phyloP scores from a whole-genome alignment of 495 filamentous ascomycete species.

The Saxispiralis lemnorum region DNA sequence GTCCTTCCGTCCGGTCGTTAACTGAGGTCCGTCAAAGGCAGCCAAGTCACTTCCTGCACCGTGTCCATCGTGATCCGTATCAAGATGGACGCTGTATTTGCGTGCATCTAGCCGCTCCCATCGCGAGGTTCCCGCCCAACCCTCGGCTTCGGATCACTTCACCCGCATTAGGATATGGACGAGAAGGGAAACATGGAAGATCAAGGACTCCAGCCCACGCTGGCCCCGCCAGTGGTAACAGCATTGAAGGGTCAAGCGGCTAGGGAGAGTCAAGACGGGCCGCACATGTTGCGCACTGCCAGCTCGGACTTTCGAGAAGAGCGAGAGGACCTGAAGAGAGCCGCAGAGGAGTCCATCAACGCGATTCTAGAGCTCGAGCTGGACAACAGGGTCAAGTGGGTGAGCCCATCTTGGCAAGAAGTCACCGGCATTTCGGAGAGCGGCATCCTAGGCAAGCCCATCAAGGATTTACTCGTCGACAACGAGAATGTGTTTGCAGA shows the following conservation, averaged over 20 bases:
- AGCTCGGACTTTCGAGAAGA: conserved; percentile 60
- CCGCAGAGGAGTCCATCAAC: conserved; percentile 88
- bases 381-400: conserved; percentile 79
- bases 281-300: conserved; percentile 38
- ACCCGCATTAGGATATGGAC: not conserved
- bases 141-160: no score
- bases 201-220: conserved; percentile 2
- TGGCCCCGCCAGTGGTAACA: conserved; percentile 34
- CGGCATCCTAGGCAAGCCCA: conserved; percentile 55
- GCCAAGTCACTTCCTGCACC: no score
- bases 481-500: conserved; percentile 63
- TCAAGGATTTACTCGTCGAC: conserved; percentile 64
- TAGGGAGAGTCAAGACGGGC: conserved; percentile 26
- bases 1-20: no score
- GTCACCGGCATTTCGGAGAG: conserved; percentile 66
- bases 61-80: no score
- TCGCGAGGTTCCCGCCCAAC: no score
- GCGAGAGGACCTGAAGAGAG: conserved; percentile 80
- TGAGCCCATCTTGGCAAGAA: conserved; percentile 90
- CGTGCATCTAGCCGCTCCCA: no score
- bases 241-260: conserved; percentile 38
- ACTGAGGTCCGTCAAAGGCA: no score
- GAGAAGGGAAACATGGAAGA: not conserved
- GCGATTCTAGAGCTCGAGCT: conserved; percentile 85
- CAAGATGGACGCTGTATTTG: no score